A percentile compares a stretch with the other conserved stretches of the same genome.
Evolutionary conservation across 164 flowering plant species (phyloP).

Genomic region (Macadamia integrifolia): DNA sequence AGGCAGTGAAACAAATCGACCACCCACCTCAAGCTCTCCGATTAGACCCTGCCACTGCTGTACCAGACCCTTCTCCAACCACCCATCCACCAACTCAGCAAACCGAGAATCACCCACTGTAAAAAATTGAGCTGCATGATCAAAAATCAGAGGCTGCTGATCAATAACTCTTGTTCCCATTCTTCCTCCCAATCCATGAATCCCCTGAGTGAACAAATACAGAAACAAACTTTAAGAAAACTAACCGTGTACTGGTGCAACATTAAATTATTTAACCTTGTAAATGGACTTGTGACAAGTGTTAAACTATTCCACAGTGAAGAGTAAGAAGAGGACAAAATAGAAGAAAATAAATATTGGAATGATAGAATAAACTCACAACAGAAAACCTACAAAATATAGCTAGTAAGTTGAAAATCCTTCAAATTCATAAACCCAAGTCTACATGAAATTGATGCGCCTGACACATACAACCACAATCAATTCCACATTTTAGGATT

Average conservation of each 20-base stretch:
- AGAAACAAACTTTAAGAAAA: background rate
- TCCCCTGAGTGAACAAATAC: slow-evolving; percentile 42
- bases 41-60: slow-evolving; percentile 66
- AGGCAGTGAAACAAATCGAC: slow-evolving; percentile 46
- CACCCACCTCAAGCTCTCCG: slow-evolving; percentile 84
- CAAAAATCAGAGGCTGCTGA: slow-evolving; percentile 61
- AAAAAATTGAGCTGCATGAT: slow-evolving; percentile 96
- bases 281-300: background rate
- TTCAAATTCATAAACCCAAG: background rate
- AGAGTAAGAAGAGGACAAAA: background rate
- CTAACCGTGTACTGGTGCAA: background rate
- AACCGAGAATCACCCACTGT: slow-evolving; percentile 69
- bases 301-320: background rate
- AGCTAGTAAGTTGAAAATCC: background rate
- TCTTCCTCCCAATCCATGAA: slow-evolving; percentile 95
- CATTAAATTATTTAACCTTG: background rate
- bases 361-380: background rate
- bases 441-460: too few relatives aligned
- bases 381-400: background rate
- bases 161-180: slow-evolving; percentile 86
- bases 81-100: slow-evolving; percentile 58
- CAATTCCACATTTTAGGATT: too few relatives aligned
- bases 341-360: too few relatives aligned
- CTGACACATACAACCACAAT: too few relatives aligned
- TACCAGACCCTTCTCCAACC: slow-evolving; percentile 70